Conservation (phyloP, 768 basidiomycete species). For the Hericium coralloides region DNA sequence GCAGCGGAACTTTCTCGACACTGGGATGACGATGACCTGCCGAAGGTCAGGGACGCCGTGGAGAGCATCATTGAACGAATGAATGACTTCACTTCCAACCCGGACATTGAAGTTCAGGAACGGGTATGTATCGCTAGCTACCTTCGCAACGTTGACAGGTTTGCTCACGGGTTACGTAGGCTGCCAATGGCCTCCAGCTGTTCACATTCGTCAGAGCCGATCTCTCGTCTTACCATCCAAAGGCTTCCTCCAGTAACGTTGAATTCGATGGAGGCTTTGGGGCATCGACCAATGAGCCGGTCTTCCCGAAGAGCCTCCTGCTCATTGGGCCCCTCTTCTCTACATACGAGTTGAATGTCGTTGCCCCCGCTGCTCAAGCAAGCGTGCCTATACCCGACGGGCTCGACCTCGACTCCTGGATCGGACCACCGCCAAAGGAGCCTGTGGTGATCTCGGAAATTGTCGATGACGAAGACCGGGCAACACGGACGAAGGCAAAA, state of each 20-base stretch:
- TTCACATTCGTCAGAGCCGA: conserved; percentile 74
- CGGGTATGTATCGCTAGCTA: conserved; percentile 43
- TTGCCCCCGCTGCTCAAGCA: conserved; percentile 71
- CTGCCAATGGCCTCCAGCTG: conserved; percentile 70
- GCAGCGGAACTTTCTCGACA: conserved; percentile 61
- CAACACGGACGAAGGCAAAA: conserved; percentile 33
- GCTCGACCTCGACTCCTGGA: conserved; percentile 79
- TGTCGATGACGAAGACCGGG: conserved; percentile 28
- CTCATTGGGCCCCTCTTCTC: conserved; percentile 76
- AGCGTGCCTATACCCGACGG: conserved; percentile 78
- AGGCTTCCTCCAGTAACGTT: conserved; percentile 23
- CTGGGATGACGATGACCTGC: conserved; percentile 70
- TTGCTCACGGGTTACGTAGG: conserved; percentile 33
- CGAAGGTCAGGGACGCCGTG: conserved; percentile 56
- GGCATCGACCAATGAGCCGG: conserved; percentile 29
- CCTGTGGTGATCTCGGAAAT: conserved; percentile 23
- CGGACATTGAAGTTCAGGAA: conserved; percentile 88
- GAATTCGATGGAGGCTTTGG: conserved; percentile 28
- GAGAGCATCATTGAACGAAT: conserved; percentile 53
- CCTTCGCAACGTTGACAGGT: not conserved
- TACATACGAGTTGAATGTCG: conserved; percentile 76
- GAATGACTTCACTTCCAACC: conserved; percentile 45
- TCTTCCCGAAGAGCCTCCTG: conserved; percentile 84
- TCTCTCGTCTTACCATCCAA: conserved; percentile 43
- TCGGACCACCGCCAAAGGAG: conserved; percentile 52